Base-by-base conservation (phyloP, 352 stramenopile species). In the Pilasporangium apinafurcum region DNA sequence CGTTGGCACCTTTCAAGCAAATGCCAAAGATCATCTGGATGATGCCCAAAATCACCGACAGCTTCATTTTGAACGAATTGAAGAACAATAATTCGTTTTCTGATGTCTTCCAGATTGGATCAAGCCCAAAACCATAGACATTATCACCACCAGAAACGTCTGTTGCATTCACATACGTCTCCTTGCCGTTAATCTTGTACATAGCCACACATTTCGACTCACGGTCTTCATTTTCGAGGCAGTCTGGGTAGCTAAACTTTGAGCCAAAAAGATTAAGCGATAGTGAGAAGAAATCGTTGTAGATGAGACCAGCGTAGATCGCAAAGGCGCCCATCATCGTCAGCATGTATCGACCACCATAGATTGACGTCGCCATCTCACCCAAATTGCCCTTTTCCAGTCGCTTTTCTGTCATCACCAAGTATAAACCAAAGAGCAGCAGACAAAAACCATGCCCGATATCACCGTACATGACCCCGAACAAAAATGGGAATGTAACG, bases 11-110 rank as follows among this genome's bases (percentile, higher is more conserved):
- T 65, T 97, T 98, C 24, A 99, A 75, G 27, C 86, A 68, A 26
- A 98, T 98, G 58, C 97, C 97, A 18, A 97, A 89, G 46, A 94
- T 97, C 97, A 99, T 99, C 62, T 99, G 97, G 39, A 95, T 73
- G 43, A 99, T 98, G 32, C 96, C 97, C 40, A 99, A 86, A 40
- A 99, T 98, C 18, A 99, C 95, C 46, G 90, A 96, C 17, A 99
- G 83, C 75, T 99, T 99, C 97, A 99, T 99, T 76, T 99, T 99
- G 83, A 99, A 98, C 28, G 93, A 98, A 79, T 99, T 99, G 70
- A 98, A 98, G 59, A 99, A 99, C 13, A 99, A 62, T 44, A 99
- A 71, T 44, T 99, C 95, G 65, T 99, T 99, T 17, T 84, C 76
- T 22, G 94, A 89, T 37, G 97, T 94, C 54, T 99, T 96, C 97